Percentiles rank a stretch among this genome's conserved stretches.
Evolutionary conservation across 495 filamentous ascomycete genomes (phyloP).

Genomic region (Penicillium daleae): DNA sequence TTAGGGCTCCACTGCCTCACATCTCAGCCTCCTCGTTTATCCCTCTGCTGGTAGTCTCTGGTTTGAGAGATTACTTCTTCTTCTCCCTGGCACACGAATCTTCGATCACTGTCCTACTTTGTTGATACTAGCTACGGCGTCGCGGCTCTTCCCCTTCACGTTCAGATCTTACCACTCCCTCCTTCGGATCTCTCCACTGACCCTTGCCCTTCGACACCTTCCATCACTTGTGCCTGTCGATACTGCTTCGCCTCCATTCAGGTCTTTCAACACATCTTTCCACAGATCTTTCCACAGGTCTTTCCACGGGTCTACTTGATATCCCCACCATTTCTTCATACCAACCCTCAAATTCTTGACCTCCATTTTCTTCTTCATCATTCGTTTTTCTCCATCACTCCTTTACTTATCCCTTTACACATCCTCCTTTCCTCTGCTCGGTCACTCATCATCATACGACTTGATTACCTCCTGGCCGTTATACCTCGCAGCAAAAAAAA

Average conservation of each 20-base stretch:
- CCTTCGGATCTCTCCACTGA: too few relatives aligned
- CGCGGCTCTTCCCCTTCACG: not conserved
- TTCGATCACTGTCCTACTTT: not conserved
- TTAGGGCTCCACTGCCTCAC: not conserved
- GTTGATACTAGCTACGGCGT: too few relatives aligned
- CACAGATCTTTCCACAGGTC: too few relatives aligned
- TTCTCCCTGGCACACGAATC: not conserved
- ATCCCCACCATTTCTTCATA: too few relatives aligned
- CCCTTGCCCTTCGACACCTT: not conserved
- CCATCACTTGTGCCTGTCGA: not conserved
- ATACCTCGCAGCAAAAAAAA: not conserved
- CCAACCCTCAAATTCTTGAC: not conserved
- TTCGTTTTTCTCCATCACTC: not conserved
- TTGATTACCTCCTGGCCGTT: not conserved
- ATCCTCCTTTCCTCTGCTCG: not conserved
- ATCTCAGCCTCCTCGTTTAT: not conserved
- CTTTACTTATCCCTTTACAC: not conserved
- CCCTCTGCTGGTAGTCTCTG: not conserved
- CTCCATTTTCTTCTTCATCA: not conserved
- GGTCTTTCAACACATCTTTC: too few relatives aligned
- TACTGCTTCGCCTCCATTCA: too few relatives aligned
- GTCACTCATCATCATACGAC: not conserved
- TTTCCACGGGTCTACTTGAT: too few relatives aligned
- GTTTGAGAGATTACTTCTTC: too few relatives aligned
- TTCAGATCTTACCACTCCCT: not conserved